Evolutionary conservation across 1,284 basidiomycete species (phyloP).

Genomic region (Moniliophthora roreri): DNA sequence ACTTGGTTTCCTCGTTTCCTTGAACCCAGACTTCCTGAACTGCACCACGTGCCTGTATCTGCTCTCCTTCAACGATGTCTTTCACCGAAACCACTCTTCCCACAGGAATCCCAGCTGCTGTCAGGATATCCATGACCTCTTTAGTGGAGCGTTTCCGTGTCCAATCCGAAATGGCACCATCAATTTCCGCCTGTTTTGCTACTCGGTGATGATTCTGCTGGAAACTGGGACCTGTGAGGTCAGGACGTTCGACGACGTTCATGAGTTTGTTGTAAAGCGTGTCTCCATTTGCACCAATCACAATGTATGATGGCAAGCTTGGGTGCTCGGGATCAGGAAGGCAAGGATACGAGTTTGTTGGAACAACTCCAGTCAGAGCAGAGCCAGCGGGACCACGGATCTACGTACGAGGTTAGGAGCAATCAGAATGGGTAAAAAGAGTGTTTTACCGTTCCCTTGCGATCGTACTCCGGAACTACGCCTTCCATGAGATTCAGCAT

Average conservation of each 20-base stretch:
- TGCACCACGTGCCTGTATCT: conserved; percentile 52
- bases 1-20: conserved; percentile 18
- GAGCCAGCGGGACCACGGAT: conserved; percentile 71
- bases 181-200: conserved; percentile 55
- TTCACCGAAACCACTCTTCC: conserved; percentile 61
- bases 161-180: conserved; percentile 60
- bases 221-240: conserved; percentile 55
- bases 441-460: conserved; percentile 54
- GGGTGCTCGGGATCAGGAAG: conserved; percentile 42
- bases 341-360: conserved; percentile 72
- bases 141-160: conserved; percentile 44
- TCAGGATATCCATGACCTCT: conserved; percentile 43
- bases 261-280: conserved; percentile 67
- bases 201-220: conserved; percentile 66
- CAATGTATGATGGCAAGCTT: conserved; percentile 50
- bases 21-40: conserved; percentile 60
- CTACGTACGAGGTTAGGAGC: conserved; percentile 26
- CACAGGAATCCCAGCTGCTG: conserved; percentile 53
- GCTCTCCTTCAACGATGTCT: conserved; percentile 60
- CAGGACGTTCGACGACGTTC: conserved; percentile 53
- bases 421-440: not conserved
- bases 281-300: conserved; percentile 72
- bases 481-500: conserved; percentile 79
- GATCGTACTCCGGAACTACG: conserved; percentile 72
- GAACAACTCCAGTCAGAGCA: conserved; percentile 70